Evolutionary conservation across 176 grass and related monocot genomes (phyloP).

Genomic region (Thalia dealbata): DNA sequence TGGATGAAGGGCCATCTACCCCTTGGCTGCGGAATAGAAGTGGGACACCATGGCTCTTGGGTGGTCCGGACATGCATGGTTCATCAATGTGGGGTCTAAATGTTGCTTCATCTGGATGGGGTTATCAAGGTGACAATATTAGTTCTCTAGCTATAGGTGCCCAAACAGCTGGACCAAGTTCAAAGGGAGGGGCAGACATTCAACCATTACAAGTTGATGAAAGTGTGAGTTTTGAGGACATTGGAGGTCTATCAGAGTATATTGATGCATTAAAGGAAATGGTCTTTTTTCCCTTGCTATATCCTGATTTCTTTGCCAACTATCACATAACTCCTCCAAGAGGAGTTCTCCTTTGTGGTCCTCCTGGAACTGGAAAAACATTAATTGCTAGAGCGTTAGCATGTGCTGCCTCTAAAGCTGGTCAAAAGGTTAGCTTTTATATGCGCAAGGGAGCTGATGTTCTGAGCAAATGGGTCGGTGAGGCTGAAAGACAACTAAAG

Average conservation of each 20-base stretch:
- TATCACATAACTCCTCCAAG: conserved; percentile 98
- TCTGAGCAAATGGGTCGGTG: conserved; percentile 99
- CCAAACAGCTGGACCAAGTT: conserved; percentile 98
- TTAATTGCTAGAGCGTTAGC: conserved; percentile 97
- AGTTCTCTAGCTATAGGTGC: conserved; percentile 51
- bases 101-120: conserved; percentile 91
- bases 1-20: conserved; percentile 61
- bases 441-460: conserved; percentile 99
- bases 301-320: conserved; percentile 98
- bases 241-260: conserved; percentile 86
- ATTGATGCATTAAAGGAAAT: conserved; percentile 98
- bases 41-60: conserved; percentile 68
- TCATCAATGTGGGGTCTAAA: conserved; percentile 79
- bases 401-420: conserved; percentile 85
- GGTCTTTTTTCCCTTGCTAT: conserved; percentile 95
- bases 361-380: conserved; percentile 94
- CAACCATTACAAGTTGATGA: conserved; percentile 90
- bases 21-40: conserved; percentile 70
- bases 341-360: conserved; percentile 96
- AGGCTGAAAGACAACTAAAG: conserved; percentile 97
- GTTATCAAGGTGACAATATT: conserved; percentile 68
- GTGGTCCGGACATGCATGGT: conserved; percentile 84
- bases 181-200: conserved; percentile 98
- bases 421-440: conserved; percentile 98
- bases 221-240: conserved; percentile 92